Percentiles rank a stretch among this genome's conserved stretches.
Conservation (phyloP, 2,329 filamentous ascomycete genomes). For the Ascochyta pisi region DNA sequence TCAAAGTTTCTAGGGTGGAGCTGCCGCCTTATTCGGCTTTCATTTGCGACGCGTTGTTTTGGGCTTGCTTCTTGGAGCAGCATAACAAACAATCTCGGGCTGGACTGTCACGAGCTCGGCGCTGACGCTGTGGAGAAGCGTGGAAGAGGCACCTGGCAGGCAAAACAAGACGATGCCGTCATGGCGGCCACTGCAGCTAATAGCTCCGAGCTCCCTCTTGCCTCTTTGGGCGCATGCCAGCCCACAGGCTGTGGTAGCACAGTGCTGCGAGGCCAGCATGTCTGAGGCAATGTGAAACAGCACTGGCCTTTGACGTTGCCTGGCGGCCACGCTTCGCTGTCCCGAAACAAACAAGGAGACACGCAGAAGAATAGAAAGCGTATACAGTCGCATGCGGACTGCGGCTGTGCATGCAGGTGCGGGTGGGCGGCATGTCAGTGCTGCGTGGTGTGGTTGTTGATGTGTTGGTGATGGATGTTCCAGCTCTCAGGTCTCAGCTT, state of each 20-base stretch:
- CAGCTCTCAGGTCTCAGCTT: too few species aligned
- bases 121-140: constrained; percentile 12
- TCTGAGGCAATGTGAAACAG: constrained; percentile 30
- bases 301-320: constrained; percentile 11
- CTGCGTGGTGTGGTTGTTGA: background rate
- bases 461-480: background rate
- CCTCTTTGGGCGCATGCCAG: constrained; percentile 9
- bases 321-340: constrained; percentile 7
- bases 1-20: constrained; percentile 33
- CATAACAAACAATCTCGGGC: constrained; percentile 34
- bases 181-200: constrained; percentile 11
- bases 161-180: constrained; percentile 10
- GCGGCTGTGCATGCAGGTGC: constrained; percentile 10
- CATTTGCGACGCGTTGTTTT: constrained; percentile 51
- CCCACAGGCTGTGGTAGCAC: constrained; percentile 34
- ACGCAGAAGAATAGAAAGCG: constrained; percentile 6
- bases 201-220: constrained; percentile 2
- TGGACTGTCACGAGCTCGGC: constrained; percentile 2
- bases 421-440: constrained; percentile 4
- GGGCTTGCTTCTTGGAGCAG: constrained; percentile 27
- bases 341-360: constrained; percentile 15
- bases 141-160: background rate
- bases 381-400: constrained; percentile 3
- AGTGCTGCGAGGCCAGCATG: constrained; percentile 25
- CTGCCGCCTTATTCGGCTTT: constrained; percentile 34